Conservation (phyloP, 2,329 filamentous ascomycete species). For the Cladosporium phlei region DNA sequence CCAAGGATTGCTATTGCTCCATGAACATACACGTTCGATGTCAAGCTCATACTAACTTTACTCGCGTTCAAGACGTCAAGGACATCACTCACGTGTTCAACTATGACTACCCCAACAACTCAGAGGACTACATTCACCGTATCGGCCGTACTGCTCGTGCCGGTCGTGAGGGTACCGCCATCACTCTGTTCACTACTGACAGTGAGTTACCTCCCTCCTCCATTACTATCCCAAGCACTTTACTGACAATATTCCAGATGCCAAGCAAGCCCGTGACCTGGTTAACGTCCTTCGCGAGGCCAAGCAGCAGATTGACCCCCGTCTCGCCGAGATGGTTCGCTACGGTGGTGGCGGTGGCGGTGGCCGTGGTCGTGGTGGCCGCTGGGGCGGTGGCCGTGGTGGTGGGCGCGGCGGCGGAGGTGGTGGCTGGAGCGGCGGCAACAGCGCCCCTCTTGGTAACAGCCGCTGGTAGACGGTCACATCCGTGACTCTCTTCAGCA, state of each 20-base stretch:
- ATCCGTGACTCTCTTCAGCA: not conserved
- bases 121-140: constrained; percentile 65
- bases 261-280: constrained; percentile 80
- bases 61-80: constrained; percentile 87
- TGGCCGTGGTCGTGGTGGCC: constrained; percentile 52
- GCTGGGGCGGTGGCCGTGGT: constrained; percentile 58
- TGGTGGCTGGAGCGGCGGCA: constrained; percentile 52
- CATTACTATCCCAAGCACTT: constrained; percentile 19
- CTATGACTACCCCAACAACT: constrained; percentile 99
- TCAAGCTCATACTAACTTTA: constrained; percentile 35
- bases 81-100: constrained; percentile 99
- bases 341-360: constrained; percentile 81
- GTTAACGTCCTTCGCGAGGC: constrained; percentile 88
- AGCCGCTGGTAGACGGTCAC: constrained; percentile 49
- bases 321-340: constrained; percentile 90
- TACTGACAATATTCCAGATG: constrained; percentile 39
- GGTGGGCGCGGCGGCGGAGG: constrained; percentile 27
- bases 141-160: constrained; percentile 66
- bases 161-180: constrained; percentile 90
- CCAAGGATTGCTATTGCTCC: constrained; percentile 49
- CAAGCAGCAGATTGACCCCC: constrained; percentile 96
- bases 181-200: constrained; percentile 98
- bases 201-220: constrained; percentile 63
- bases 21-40: constrained; percentile 40
- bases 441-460: constrained; percentile 54